These are phyloP conservation scores for Ascochyta lentis DNA, from an alignment of 2,329 filamentous ascomycete genomes.

Conservation along the genomic window DNA sequence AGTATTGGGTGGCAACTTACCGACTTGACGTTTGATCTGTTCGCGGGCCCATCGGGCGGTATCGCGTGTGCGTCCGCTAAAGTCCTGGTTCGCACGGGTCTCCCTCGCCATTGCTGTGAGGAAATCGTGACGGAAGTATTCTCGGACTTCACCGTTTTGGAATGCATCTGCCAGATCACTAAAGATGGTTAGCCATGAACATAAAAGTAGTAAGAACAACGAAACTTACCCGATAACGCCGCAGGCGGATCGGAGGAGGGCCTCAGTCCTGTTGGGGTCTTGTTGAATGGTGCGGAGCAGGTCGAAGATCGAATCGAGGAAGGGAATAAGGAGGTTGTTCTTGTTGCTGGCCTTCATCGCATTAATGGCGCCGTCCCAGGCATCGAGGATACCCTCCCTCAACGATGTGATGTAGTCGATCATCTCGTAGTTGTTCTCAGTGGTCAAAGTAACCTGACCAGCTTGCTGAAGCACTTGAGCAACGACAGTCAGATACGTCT, in stretches of 20 bases:
- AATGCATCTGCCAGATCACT: constrained; percentile 95
- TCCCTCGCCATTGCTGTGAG: constrained; percentile 89
- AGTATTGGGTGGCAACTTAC: constrained; percentile 35
- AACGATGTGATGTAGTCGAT: constrained; percentile 94
- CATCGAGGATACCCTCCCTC: constrained; percentile 97
- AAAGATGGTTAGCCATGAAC: constrained; percentile 45
- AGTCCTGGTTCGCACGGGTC: constrained; percentile 87
- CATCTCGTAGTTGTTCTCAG: constrained; percentile 91
- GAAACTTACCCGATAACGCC: constrained; percentile 84
- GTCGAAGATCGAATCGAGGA: constrained; percentile 84
- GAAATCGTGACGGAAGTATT: constrained; percentile 91
- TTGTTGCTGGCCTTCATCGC: constrained; percentile 86
- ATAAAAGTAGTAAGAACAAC: not conserved
- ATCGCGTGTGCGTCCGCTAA: constrained; percentile 82
- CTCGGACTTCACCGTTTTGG: constrained; percentile 83
- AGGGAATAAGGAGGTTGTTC: constrained; percentile 74
- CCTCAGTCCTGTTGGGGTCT: constrained; percentile 89
- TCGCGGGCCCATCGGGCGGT: constrained; percentile 97
- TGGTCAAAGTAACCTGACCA: constrained; percentile 76
- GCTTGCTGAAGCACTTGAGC: constrained; percentile 95
- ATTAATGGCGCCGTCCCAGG: constrained; percentile 95
- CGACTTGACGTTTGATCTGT: constrained; percentile 90
- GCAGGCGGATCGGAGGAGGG: constrained; percentile 91
- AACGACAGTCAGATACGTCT: constrained; percentile 90
- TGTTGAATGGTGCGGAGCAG: constrained; percentile 80